Evolutionary conservation across 2,329 filamentous ascomycete genomes (phyloP).

Genomic region (Colletotrichum neosansevieriae): DNA sequence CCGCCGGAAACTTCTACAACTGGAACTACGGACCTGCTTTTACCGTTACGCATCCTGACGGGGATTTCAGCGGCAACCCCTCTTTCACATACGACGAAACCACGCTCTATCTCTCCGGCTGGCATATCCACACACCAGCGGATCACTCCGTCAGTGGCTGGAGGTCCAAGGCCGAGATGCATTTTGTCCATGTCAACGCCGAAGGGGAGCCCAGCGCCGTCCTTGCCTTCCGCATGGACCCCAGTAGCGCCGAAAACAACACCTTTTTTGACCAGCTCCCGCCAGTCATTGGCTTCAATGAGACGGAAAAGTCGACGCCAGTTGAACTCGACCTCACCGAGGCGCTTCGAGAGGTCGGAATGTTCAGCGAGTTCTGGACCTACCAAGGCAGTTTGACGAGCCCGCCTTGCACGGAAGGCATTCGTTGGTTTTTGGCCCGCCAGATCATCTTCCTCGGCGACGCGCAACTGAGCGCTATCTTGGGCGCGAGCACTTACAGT

Average conservation of each 20-base stretch:
- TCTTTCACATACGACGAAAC: constrained; percentile 58
- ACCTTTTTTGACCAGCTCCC: constrained; percentile 57
- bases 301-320: constrained; percentile 41
- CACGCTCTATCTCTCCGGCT: constrained; percentile 60
- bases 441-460: constrained; percentile 53
- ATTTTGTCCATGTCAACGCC: constrained; percentile 59
- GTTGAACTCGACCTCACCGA: constrained; percentile 47
- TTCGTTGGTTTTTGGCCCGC: constrained; percentile 53
- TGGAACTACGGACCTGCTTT: constrained; percentile 62
- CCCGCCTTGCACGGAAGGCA: constrained; percentile 60
- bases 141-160: constrained; percentile 60
- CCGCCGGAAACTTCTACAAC: constrained; percentile 57
- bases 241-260: constrained; percentile 50
- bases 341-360: constrained; percentile 51
- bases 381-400: constrained; percentile 61
- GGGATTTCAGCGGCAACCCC: constrained; percentile 53
- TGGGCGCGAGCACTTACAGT: constrained; percentile 58
- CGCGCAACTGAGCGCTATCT: constrained; percentile 60
- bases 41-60: constrained; percentile 51
- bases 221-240: constrained; percentile 59
- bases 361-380: constrained; percentile 60
- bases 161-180: constrained; percentile 59
- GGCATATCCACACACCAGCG: constrained; percentile 64
- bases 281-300: constrained; percentile 52
- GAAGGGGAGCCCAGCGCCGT: constrained; percentile 50